Base-by-base conservation (phyloP, 2,329 filamentous ascomycete genomes). In the Fusarium falciforme region DNA sequence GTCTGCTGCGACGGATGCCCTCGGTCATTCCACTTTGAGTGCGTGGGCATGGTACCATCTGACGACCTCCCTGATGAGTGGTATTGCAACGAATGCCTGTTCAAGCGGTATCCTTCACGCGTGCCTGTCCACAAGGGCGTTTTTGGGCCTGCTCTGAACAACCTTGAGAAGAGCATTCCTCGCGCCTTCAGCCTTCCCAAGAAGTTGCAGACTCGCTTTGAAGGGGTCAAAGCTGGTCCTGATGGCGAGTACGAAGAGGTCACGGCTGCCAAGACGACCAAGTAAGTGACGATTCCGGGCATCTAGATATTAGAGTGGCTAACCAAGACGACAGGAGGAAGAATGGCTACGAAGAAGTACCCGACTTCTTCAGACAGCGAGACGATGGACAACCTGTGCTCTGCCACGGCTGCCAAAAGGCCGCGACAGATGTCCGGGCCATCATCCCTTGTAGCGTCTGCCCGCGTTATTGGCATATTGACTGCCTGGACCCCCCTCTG, bases 1-100 rank as follows among this genome's bases (percentile, higher is more conserved):
- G 89, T 98, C 74, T 98, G 95, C 84, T 99, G 96, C 83, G 96
- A 98, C 84, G 94, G 93, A 72, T 99, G 96, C 84, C 90, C 92
- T 70, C 91, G 94, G 75, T 94, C 95, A 7, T 98, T 97, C 83
- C 96, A 98, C 83, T 94, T 96, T 81, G 88, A 90, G 68, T 98
- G 96, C 82, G 90, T 96, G 75, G 93, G 97, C 82, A 95, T 96
- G 71, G 93, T 94, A 42, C 86, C 94, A 75, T 88, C 91, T 64
- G 88, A 90, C 59, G 86, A 88, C 63, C 86, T 92, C 67, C 91
- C 92, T 12, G 91, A 93, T 67, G 93, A 94, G 77, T 98, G 95
- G 94, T 96, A 89, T 82, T 98, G 96, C 84, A 93, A 93, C 77
- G 88, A 90, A 73, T 95, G 93, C 81, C 83, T 88, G 63, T 86